Evolutionary conservation across 495 filamentous ascomycete genomes (phyloP).

Genomic region (Penicillium verhagenii): DNA sequence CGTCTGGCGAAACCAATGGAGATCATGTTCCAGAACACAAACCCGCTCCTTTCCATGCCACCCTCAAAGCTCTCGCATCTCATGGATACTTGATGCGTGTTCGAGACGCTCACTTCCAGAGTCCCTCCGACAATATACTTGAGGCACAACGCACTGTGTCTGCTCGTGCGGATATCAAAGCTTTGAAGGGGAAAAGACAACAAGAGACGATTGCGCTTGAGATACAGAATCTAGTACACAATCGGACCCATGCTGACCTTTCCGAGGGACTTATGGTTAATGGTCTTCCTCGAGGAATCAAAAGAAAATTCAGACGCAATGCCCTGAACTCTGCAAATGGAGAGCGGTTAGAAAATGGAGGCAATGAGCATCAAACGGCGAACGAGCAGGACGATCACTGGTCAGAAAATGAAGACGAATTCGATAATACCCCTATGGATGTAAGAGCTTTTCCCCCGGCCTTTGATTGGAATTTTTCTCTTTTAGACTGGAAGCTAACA

Average conservation of each 20-base stretch:
- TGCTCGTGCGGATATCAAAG: conserved; percentile 37
- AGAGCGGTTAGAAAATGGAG: conserved; percentile 15
- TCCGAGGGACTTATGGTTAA: conserved; percentile 34
- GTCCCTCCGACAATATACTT: conserved; percentile 48
- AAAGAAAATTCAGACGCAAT: conserved; percentile 28
- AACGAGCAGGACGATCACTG: conserved; percentile 39
- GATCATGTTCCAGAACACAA: conserved; percentile 20
- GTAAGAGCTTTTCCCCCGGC: conserved; percentile 21
- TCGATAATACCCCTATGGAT: conserved; percentile 42
- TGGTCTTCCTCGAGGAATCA: conserved; percentile 39
- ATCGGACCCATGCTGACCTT: conserved; percentile 34
- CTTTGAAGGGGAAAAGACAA: conserved; percentile 57
- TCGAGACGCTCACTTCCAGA: conserved; percentile 50
- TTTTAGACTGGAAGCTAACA: not conserved
- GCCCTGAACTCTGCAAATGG: conserved; percentile 8
- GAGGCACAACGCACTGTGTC: conserved; percentile 45
- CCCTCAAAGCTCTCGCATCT: conserved; percentile 44
- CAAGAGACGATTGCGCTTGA: conserved; percentile 51
- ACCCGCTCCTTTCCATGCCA: conserved; percentile 38
- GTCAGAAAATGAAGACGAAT: conserved; percentile 38
- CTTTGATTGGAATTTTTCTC: no score
- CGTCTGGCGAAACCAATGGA: conserved; percentile 15
- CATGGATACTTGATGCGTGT: conserved; percentile 51
- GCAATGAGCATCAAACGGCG: conserved; percentile 24
- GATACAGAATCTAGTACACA: conserved; percentile 29